phyloP scores from a whole-genome alignment of 352 stramenopile species.

The Plasmopara muralis region DNA sequence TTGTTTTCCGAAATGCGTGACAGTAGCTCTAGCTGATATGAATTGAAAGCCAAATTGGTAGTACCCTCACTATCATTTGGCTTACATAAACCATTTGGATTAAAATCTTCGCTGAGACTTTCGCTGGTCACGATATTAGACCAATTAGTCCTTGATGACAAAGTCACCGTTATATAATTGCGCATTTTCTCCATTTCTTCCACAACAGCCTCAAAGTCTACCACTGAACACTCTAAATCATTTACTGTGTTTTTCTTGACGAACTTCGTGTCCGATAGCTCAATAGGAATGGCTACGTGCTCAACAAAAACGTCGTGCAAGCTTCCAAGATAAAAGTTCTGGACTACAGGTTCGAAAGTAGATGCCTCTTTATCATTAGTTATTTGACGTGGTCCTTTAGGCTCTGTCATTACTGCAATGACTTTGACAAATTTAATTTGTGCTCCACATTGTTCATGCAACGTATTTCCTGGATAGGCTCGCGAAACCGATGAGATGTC shows the following conservation, averaged over 20 bases:
- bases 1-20: slow-evolving; percentile 61
- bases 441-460: slow-evolving; percentile 47
- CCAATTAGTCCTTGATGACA: slow-evolving; percentile 38
- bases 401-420: slow-evolving; percentile 27
- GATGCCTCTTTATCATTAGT: not conserved
- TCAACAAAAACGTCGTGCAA: slow-evolving; percentile 41
- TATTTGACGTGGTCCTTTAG: slow-evolving; percentile 4
- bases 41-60: slow-evolving; percentile 34
- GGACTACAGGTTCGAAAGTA: not conserved
- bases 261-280: slow-evolving; percentile 17
- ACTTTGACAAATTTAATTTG: slow-evolving; percentile 33
- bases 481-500: slow-evolving; percentile 41
- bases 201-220: slow-evolving; percentile 46
- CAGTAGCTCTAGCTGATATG: slow-evolving; percentile 56
- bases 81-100: not conserved
- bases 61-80: slow-evolving; percentile 1
- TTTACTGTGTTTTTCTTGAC: slow-evolving; percentile 5
- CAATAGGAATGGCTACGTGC: slow-evolving; percentile 34
- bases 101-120: not conserved
- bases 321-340: slow-evolving; percentile 12
- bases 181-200: slow-evolving; percentile 53
- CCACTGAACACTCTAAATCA: slow-evolving; percentile 1
- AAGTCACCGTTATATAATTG: slow-evolving; percentile 28
- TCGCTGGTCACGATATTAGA: not conserved
- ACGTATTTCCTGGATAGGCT: slow-evolving; percentile 28